Base-by-base conservation (phyloP, 495 filamentous ascomycete species). In the Hyaloscypha finlandica region DNA sequence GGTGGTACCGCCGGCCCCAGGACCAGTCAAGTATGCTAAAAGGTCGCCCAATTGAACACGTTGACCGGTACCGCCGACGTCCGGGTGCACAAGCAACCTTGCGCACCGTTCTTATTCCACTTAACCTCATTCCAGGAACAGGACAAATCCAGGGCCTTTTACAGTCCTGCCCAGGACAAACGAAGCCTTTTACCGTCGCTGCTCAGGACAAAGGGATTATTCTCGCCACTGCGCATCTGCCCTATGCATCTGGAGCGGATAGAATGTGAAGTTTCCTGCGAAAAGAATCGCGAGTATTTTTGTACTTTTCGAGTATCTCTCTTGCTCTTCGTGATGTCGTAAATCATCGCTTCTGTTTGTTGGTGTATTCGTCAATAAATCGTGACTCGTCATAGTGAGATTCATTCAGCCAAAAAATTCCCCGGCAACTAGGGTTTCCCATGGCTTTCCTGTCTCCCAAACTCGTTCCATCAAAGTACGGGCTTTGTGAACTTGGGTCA, bases 401-500 rank as follows among this genome's bases (percentile, higher is more conserved):
- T 48, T 48, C 9, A 25, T 53, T 70, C 62, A 87, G n/a, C 87
- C 88, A 69, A 90, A 87, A 68, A 89, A 90, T 72, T 89, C 88
- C 35, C 85, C 88, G 67, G 80, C 78, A 35, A 85, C 83, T 63
- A 90, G 73, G 55, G 84, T 85, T 76, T 89, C 88, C 86, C 87
- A 90, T 52, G 85, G 79, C 68, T 78, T 79, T 61, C 84, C 80
- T 37, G 85, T 87, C 66, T 84, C 78, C 89, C 89, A 91, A 39
- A 87, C 87, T 69, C 77, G 79, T 76, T 90, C 80, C 86, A 91
- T 89, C n/a, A 91, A 72, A 6, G 75, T 74, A 53, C 87, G 79
- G 45, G 89, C 88, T 69, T 81, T 81, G 68, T 83, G 80, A 42
- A 91, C 67, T 53, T 71, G 90, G 59, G 86, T 91, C 86, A 96